Conservation (phyloP, 805 yeast genomes). For the Nakazawaea ernobii region DNA sequence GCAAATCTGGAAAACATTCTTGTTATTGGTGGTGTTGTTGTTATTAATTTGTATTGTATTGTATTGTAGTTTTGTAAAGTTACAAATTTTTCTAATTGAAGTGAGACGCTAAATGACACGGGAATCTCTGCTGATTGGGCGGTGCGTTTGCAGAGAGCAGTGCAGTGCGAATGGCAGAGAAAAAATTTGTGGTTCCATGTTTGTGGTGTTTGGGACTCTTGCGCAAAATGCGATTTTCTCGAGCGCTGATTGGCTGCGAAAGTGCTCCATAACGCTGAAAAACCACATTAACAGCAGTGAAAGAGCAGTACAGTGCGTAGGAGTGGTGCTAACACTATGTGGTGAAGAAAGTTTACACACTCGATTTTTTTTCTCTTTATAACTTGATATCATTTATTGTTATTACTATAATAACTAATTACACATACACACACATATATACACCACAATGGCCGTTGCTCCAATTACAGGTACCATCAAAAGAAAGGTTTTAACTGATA, state of each 20-base stretch:
- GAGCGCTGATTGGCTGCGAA: neutral
- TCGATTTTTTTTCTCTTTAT: neutral
- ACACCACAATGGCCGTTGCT: constrained; percentile 60
- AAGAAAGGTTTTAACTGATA: constrained; percentile 76
- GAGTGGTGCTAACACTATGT: neutral
- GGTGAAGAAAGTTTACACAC: neutral
- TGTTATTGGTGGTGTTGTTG: neutral
- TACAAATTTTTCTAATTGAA: too few species aligned
- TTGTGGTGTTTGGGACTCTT: too few species aligned
- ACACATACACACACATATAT: neutral
- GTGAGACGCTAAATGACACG: neutral
- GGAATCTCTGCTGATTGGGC: neutral
- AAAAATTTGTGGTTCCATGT: too few species aligned
- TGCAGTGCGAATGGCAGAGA: too few species aligned
- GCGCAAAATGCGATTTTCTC: too few species aligned
- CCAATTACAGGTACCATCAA: constrained; percentile 82
- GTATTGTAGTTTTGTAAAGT: too few species aligned
- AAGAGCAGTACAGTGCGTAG: too few species aligned
- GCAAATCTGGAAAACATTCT: constrained; percentile 25
- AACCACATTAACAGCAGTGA: too few species aligned
- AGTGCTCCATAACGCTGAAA: constrained; percentile 5
- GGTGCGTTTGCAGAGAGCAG: too few species aligned
- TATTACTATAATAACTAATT: neutral
- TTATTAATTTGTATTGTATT: neutral
- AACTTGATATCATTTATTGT: neutral